Base-by-base conservation (phyloP, 1,284 basidiomycete species). In the Sanghuangporus sanghuang region DNA sequence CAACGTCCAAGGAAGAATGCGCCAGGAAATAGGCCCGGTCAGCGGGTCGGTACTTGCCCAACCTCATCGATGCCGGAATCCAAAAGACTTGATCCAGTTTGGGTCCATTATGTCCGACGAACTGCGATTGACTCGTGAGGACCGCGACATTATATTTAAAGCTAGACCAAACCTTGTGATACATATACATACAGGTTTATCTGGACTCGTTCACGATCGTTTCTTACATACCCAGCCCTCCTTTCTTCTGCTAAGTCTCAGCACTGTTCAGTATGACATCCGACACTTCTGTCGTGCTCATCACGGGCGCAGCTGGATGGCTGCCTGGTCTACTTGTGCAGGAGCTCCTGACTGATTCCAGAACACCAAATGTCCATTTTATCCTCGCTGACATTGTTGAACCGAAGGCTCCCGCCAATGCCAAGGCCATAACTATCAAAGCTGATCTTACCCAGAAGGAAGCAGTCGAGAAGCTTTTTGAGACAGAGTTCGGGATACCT, bases 241-340 rank as follows among this genome's bases (percentile, higher is more conserved):
- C 44, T 7, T n/a, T 42, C 40, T 12, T 12, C 3, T n/a, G 16
- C 21, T 16, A n/a, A 46, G 16, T 46, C 21, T 46, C 6, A 46
- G 16, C 21, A n/a, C 44, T 46, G 21, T 18, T n/a, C 8, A n/a
- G 16, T 38, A 66, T 67, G 65, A 48, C 60, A 40, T 16, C 21
- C 21, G 55, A 61, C 23, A 63, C 68, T 12, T 78, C 73, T 64
- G 73, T 77, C 55, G 70, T 86, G 53, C 77, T 86, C 35, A 79
- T 87, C 60, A 85, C 85, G 59, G 85, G 85, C 44, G 83, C 84
- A 36, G 80, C 78, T 35, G 84, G 83, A 49, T 86, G 69, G 71
- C 78, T 77, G 40, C 82, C 73, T 61, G 71, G 70, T 68, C 11
- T 58, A 16, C 75, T 81, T 18, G 72, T 73, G 4, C 68, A 72